Conservation (phyloP, 441 rosid genomes). For the Populus hybrid region DNA sequence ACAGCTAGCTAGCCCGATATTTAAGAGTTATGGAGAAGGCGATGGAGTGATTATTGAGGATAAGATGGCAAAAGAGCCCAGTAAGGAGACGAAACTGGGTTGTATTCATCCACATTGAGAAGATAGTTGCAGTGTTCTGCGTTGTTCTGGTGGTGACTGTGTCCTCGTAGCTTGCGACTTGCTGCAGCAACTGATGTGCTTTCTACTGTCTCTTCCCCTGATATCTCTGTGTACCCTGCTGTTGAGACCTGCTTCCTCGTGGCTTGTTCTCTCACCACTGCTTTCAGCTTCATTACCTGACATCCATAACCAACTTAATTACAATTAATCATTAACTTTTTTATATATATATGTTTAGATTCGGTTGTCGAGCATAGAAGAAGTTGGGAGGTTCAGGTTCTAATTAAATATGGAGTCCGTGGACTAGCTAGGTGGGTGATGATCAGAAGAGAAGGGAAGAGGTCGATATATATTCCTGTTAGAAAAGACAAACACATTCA, state of each 20-base stretch:
- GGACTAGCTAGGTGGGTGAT: not conserved
- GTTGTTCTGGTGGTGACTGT: not conserved
- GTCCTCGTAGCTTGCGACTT: slow-evolving; percentile 27
- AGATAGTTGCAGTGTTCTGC: slow-evolving; percentile 35
- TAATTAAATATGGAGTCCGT: not conserved
- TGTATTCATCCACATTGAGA: slow-evolving; percentile 35
- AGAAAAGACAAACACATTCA: not conserved
- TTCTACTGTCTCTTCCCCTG: slow-evolving; percentile 72
- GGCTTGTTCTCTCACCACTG: slow-evolving; percentile 54
- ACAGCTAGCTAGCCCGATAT: not conserved
- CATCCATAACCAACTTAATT: not conserved
- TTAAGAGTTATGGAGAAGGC: not conserved
- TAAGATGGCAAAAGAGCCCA: slow-evolving; percentile 37
- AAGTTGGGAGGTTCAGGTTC: not conserved
- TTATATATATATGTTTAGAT: not conserved
- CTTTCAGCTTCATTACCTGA: slow-evolving; percentile 71
- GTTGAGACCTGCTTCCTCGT: slow-evolving; percentile 45
- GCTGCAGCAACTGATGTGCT: slow-evolving; percentile 56
- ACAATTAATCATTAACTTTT: not conserved
- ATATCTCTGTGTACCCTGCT: slow-evolving; percentile 46
- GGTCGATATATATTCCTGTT: not conserved
- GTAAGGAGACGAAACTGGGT: slow-evolving; percentile 29
- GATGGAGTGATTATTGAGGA: not conserved
- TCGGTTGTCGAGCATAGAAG: not conserved
- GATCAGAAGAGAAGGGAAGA: not conserved